These are phyloP conservation scores for Floccularia luteovirens DNA, from an alignment of 768 basidiomycete species.

Conservation along the genomic window DNA sequence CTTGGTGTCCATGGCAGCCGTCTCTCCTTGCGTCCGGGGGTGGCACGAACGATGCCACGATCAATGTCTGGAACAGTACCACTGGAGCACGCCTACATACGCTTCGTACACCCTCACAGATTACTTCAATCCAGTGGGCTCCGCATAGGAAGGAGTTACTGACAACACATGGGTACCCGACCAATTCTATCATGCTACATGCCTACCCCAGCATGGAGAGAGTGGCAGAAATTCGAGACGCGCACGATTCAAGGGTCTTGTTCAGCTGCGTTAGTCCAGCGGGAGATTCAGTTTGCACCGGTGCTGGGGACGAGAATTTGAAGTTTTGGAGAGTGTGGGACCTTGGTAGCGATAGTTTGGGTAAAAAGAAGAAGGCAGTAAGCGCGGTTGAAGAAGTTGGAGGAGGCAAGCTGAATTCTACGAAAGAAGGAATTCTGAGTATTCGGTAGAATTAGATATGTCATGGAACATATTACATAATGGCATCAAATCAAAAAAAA, in stretches of 20 bases:
- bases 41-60: conserved; percentile 88
- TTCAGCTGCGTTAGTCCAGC: conserved; percentile 81
- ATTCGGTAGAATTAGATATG: conserved; percentile 22
- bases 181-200: conserved; percentile 75
- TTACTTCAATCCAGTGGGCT: conserved; percentile 86
- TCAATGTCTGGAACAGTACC: conserved; percentile 87
- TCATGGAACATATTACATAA: neutral
- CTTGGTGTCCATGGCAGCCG: conserved; percentile 97
- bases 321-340: conserved; percentile 96
- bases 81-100: conserved; percentile 90
- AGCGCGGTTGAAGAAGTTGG: conserved; percentile 20
- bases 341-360: conserved; percentile 28
- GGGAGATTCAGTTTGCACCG: conserved; percentile 88
- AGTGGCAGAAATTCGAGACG: conserved; percentile 80
- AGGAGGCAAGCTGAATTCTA: conserved; percentile 35
- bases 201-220: conserved; percentile 80
- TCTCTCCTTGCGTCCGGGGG: conserved; percentile 90
- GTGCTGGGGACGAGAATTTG: conserved; percentile 91
- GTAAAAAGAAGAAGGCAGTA: conserved; percentile 44
- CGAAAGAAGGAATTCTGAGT: conserved; percentile 39
- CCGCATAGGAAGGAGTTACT: conserved; percentile 85
- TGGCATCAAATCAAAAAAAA: too few species aligned
- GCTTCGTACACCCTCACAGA: conserved; percentile 80
- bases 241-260: conserved; percentile 87
- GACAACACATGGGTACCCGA: conserved; percentile 93